Evolutionary conservation across 2,329 filamentous ascomycete species (phyloP).

Genomic region (Hymenoscyphus fraxineus): DNA sequence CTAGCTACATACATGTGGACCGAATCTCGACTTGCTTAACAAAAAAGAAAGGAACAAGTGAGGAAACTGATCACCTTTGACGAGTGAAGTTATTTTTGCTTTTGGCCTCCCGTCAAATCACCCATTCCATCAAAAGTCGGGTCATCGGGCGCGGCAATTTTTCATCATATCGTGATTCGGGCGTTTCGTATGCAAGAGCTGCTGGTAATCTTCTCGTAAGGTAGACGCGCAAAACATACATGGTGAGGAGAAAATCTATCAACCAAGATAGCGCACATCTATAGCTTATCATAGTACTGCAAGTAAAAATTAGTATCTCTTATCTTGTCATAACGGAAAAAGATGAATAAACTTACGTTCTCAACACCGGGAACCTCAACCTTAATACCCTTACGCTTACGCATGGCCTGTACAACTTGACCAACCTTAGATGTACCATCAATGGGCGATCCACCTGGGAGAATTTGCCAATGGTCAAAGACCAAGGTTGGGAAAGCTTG

Average conservation of each 20-base stretch:
- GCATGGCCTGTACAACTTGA: conserved; percentile 79
- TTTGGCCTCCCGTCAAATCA: conserved; percentile 26
- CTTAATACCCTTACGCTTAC: conserved; percentile 99
- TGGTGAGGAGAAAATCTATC: conserved; percentile 32
- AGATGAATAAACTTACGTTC: conserved; percentile 68
- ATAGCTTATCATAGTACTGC: conserved; percentile 99
- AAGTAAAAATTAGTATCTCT: conserved; percentile 39
- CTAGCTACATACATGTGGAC: conserved; percentile 32
- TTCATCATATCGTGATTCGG: conserved; percentile 29
- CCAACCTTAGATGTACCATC: conserved; percentile 80
- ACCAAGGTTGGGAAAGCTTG: conserved; percentile 99
- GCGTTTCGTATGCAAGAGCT: conserved; percentile 19
- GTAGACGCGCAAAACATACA: conserved; percentile 26
- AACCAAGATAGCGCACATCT: conserved; percentile 42
- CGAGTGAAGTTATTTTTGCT: conserved; percentile 22
- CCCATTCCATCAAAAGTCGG: conserved; percentile 17
- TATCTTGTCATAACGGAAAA: conserved; percentile 6
- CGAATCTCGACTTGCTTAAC: conserved; percentile 24
- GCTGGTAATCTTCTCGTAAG: conserved; percentile 24
- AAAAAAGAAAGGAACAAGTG: conserved; percentile 22
- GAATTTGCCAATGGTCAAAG: conserved; percentile 98
- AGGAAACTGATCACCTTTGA: conserved; percentile 24
- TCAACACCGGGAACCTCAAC: conserved; percentile 85
- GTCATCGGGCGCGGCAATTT: conserved; percentile 21
- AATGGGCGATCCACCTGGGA: conserved; percentile 89